Evolutionary conservation across 495 filamentous ascomycete genomes (phyloP).

Genomic region (Chaetomium fimeti): DNA sequence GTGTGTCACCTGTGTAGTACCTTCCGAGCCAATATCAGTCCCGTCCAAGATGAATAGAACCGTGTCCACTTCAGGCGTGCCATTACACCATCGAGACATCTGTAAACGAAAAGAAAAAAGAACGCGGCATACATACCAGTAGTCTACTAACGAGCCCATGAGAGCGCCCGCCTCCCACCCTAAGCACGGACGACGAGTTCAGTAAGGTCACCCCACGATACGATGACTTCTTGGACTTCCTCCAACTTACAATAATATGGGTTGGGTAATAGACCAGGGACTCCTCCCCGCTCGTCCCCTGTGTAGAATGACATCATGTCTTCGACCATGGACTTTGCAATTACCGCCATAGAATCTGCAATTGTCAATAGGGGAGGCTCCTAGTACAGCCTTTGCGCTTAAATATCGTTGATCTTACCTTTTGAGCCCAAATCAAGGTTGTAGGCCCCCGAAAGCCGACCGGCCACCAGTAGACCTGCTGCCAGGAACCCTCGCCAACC

Average conservation of each 20-base stretch:
- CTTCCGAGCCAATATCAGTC: not conserved
- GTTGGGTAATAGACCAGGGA: slow-evolving; percentile 42
- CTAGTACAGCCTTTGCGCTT: not conserved
- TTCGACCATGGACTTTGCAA: slow-evolving; percentile 57
- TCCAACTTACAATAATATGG: slow-evolving; percentile 46
- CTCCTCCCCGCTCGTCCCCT: slow-evolving; percentile 60
- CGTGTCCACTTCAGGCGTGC: not conserved
- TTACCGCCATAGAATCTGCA: slow-evolving; percentile 64
- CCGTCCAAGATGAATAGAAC: not conserved
- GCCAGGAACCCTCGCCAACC: slow-evolving; percentile 10
- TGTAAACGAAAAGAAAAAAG: no score
- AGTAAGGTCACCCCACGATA: not conserved
- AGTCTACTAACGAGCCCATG: slow-evolving; percentile 64
- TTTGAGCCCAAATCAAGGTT: slow-evolving; percentile 34
- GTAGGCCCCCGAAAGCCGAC: slow-evolving; percentile 28
- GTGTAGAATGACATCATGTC: slow-evolving; percentile 70
- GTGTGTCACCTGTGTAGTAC: slow-evolving; percentile 58
- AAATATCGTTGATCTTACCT: slow-evolving; percentile 23
- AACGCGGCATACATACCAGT: slow-evolving; percentile 46
- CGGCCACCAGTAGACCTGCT: slow-evolving; percentile 16
- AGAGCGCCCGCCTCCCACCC: slow-evolving; percentile 81
- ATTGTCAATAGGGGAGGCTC: not conserved
- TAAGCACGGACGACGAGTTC: slow-evolving; percentile 34
- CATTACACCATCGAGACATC: not conserved
- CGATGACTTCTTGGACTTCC: not conserved